These are phyloP conservation scores for Lactarius indigo DNA, from an alignment of 768 basidiomycete genomes.

Conservation along the genomic window DNA sequence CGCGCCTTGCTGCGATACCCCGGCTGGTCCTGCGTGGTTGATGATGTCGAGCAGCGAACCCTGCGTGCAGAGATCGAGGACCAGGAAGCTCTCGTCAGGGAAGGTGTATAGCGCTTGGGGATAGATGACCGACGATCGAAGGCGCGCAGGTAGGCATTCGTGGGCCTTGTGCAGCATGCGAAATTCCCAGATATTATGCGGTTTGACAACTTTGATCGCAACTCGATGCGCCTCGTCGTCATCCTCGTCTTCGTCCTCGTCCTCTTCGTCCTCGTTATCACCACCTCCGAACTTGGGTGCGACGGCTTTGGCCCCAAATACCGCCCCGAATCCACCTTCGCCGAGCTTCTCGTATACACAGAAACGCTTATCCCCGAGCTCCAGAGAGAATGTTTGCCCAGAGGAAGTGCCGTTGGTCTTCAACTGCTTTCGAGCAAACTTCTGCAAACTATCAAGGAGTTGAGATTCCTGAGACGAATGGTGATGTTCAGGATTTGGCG, in stretches of 20 bases:
- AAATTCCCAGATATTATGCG: constrained; percentile 90
- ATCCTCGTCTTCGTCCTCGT: constrained; percentile 43
- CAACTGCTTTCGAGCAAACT: constrained; percentile 51
- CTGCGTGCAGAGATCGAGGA: constrained; percentile 85
- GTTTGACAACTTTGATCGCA: constrained; percentile 90
- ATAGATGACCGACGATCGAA: constrained; percentile 66
- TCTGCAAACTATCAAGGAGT: constrained; percentile 68
- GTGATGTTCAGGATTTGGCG: constrained; percentile 56
- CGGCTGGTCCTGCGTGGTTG: constrained; percentile 73
- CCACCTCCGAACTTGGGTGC: constrained; percentile 42
- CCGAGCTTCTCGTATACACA: constrained; percentile 84
- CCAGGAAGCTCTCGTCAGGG: constrained; percentile 83
- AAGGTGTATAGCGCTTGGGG: constrained; percentile 82
- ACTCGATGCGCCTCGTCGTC: constrained; percentile 59
- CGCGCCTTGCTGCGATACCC: constrained; percentile 74
- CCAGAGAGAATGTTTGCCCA: constrained; percentile 48
- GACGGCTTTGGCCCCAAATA: constrained; percentile 77
- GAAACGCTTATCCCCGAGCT: constrained; percentile 61
- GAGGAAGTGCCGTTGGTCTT: constrained; percentile 34
- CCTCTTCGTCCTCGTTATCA: constrained; percentile 38
- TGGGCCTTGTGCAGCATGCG: constrained; percentile 78
- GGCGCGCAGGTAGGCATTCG: constrained; percentile 51
- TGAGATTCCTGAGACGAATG: constrained; percentile 56
- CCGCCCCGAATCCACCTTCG: constrained; percentile 94
- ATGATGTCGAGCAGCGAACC: constrained; percentile 91